Base-by-base conservation (phyloP, 2,329 filamentous ascomycete species). In the Pochonia chlamydosporia region DNA sequence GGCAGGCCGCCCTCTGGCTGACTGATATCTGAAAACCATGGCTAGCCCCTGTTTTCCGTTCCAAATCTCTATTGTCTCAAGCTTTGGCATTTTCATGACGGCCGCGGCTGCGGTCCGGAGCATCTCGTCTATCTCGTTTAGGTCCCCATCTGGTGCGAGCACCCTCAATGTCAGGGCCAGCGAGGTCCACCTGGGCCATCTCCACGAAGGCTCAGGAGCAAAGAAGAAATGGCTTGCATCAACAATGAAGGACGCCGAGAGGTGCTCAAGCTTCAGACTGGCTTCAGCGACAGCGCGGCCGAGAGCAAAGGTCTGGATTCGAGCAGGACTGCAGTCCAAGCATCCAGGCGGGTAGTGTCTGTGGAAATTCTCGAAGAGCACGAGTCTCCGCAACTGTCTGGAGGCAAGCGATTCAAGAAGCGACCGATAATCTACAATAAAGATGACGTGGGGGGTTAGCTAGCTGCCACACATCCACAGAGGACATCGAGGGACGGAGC, bases 321-420 rank as follows among this genome's bases (percentile, higher is more conserved):
- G 9, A 7, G n/a, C 21, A 16, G 24, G 5, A 10, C n/a, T 13
- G 16, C 7, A 18, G 6, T 11, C 8, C 3, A 18, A 4, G 13
- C n/a, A 48, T 45, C 50, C 20, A 54, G 46, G 33, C 44, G 58
- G 46, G 51, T 64, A 66, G 42, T 35, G 31, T 54, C 65, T 48
- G 46, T 66, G 57, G 51, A 63, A 63, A 49, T 66, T 67, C 54
- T 66, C 59, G 48, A 68, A 67, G 39, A 67, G 54, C 42, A 56
- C 54, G 5, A 67, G 53, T 43, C 57, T 66, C 44, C 50, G 44
- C 46, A 64, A 50, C 49, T 54, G 50, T 23, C 52, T 59, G 37
- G 16, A 23, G 35, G 49, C 21, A 51, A 64, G 49, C 16, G 57
- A 61, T 51, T 59, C 53, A 41, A 67, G 57, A 31, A 65, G 49